Base-by-base conservation (phyloP, 1,284 basidiomycete genomes). In the Hemileia vastatrix region DNA sequence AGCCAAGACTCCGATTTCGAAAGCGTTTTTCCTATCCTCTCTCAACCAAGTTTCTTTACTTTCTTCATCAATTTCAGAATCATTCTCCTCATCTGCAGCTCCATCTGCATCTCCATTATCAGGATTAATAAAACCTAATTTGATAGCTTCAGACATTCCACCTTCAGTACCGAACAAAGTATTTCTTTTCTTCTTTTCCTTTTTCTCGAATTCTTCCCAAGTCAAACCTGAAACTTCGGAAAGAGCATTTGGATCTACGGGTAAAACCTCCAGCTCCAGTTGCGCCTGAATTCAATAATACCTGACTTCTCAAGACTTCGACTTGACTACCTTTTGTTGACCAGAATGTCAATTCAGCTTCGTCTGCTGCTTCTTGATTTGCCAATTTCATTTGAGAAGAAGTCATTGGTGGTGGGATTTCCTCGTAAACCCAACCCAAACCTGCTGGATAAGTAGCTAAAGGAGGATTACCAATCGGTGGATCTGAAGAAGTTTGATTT, bases 121-220 rank as follows among this genome's bases (percentile, higher is more conserved):
- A 9, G 36, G 24, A 36, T 45, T 47, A 13, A 31, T 19, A 31
- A 24, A 21, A 18, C 23, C 50, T 24, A 19, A 11, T n/a, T 57
- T 21, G 54, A 53, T 44, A 62, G 52, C 65, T 65, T 31, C 65
- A 65, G 27, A 23, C 27, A 33, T 24, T 53, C 47, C 47, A 11
- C 15, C 36, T 40, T 40, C 36, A 40, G 36, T 40, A 11, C 36
- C 36, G 15, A 11, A 11, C 36, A 0, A 49, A 36, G 0, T 58
- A 24, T 8, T 70, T 67, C 33, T 64, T 57, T 23, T 65, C 58
- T n/a, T 64, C 65, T 31, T 65, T 44, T 9, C 27, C 56, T 5
- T 64, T 60, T 61, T 68, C 64, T 18, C 65, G 44, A 18, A 9
- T 21, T 54, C 53, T 27, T 27, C 27, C 27, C 27, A 27, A 27